Evolutionary conservation across 768 basidiomycete genomes (phyloP), one percentile per base, ranked within the genome.

Genomic region (Mycena indigotica): DNA sequence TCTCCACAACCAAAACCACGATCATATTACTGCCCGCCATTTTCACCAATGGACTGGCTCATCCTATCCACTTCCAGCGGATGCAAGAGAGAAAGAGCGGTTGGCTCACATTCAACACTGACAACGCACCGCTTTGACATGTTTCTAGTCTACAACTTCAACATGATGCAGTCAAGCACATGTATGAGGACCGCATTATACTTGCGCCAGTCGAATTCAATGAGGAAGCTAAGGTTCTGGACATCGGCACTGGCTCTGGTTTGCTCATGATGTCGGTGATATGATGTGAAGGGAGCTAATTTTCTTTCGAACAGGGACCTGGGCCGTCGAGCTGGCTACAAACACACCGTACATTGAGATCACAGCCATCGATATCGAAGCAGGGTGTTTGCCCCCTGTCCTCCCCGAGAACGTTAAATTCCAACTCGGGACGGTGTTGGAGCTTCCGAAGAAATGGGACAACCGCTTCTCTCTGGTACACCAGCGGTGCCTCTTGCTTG

Each of bases 381-480:
- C 50, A 5, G 50, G 49, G 8, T 52, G 58, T 1, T 64, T 61
- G 32, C 57, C 63, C 17, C 15, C 39, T 5, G 45, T 50, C 6
- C 54, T 49, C 2, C 48, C 57, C 17, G 44, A 51, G 16, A 58
- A 56, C 41, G 40, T 56, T 15, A 15, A 50, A 28, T 58, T 64
- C 19, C 44, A 35, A 2, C 28, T 53, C 21, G 50, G 39, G 19
- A 61, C 60, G 2, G 54, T 52, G 3, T 26, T 30, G n/a, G 23
- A 51, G 5, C 50, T 63, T 3, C 64, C 62, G 3, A 15, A 17
- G 4, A 39, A 57, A 17, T 61, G 60, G 65, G 55, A 15, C 49
- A 35, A 55, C 53, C 38, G 56, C 3, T 65, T 64, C 40, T 30
- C 55, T 35, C 51, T 64, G 0, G 63, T 66, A 38, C 50, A 57